phyloP scores from a whole-genome alignment of 2,329 filamentous ascomycete species.

The Cercospora beticola region DNA sequence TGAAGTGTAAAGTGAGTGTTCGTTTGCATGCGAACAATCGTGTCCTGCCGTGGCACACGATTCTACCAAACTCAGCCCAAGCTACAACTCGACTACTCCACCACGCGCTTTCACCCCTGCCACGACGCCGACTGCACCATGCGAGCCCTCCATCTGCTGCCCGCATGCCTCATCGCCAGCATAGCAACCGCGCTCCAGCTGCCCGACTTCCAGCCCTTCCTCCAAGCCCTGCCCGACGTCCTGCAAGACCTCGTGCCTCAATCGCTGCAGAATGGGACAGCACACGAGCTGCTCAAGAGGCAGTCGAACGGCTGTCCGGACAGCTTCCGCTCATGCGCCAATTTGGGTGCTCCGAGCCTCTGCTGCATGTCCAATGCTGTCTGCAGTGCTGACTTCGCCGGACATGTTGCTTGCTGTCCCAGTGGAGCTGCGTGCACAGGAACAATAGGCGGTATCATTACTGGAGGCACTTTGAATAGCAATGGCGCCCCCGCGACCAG shows the following conservation, averaged over 20 bases:
- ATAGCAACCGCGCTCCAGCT: slow-evolving; percentile 29
- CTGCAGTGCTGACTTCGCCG: slow-evolving; percentile 57
- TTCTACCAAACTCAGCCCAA: neutral
- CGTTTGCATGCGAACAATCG: neutral
- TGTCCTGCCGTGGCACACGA: neutral
- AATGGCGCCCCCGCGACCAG: slow-evolving; percentile 29
- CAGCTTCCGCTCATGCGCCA: slow-evolving; percentile 54
- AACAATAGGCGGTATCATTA: slow-evolving; percentile 43
- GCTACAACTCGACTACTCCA: neutral
- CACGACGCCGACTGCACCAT: slow-evolving; percentile 15
- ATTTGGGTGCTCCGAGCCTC: slow-evolving; percentile 52
- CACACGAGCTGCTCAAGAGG: slow-evolving; percentile 38
- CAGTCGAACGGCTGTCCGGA: slow-evolving; percentile 48
- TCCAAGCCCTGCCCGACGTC: slow-evolving; percentile 32
- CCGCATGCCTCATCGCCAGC: slow-evolving; percentile 20
- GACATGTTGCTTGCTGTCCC: slow-evolving; percentile 63
- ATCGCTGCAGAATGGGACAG: slow-evolving; percentile 23
- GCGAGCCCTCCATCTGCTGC: slow-evolving; percentile 23
- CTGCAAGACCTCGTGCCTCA: slow-evolving; percentile 28
- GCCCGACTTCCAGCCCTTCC: slow-evolving; percentile 33
- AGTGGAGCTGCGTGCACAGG: slow-evolving; percentile 59
- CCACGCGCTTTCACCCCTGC: neutral
- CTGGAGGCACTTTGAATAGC: slow-evolving; percentile 35
- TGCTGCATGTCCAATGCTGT: slow-evolving; percentile 57
- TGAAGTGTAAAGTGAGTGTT: neutral